Conservation (phyloP, 192 early-diverging fungal species). For the Diversispora epigaea region DNA sequence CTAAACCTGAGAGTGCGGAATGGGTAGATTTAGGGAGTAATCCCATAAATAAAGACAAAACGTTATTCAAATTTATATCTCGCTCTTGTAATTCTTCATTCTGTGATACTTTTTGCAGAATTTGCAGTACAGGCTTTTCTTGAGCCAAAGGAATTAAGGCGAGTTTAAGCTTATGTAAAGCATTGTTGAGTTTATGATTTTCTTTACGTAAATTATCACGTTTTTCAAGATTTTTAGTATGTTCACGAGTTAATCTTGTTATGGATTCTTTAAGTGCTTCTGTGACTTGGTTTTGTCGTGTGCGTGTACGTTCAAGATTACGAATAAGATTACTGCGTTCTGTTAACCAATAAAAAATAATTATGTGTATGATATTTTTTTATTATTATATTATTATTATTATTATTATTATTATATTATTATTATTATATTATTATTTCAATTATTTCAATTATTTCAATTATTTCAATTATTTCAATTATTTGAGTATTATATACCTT, state of each 20-base stretch:
- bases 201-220: constrained; percentile 4
- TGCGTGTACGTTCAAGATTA: constrained; percentile 10
- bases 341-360: neutral
- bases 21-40: neutral
- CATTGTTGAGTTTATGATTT: constrained; percentile 16
- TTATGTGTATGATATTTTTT: too few relatives aligned
- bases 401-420: too few relatives aligned
- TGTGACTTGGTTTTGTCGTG: constrained; percentile 12
- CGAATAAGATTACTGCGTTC: constrained; percentile 16
- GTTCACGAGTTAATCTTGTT: neutral
- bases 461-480: neutral
- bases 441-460: neutral
- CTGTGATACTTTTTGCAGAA: constrained; percentile 2
- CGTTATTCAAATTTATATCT: constrained; percentile 16
- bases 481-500: constrained; percentile 4
- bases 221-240: neutral
- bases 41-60: constrained; percentile 17
- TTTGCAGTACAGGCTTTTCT: constrained; percentile 17
- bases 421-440: too few relatives aligned
- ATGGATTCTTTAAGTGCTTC: constrained; percentile 21
- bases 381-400: too few relatives aligned
- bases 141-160: constrained; percentile 9
- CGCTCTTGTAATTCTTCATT: constrained; percentile 19
- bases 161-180: constrained; percentile 12
- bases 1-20: neutral